Conservation (phyloP, 2,329 filamentous ascomycete genomes). For the Ascocoryne sarcoides region DNA sequence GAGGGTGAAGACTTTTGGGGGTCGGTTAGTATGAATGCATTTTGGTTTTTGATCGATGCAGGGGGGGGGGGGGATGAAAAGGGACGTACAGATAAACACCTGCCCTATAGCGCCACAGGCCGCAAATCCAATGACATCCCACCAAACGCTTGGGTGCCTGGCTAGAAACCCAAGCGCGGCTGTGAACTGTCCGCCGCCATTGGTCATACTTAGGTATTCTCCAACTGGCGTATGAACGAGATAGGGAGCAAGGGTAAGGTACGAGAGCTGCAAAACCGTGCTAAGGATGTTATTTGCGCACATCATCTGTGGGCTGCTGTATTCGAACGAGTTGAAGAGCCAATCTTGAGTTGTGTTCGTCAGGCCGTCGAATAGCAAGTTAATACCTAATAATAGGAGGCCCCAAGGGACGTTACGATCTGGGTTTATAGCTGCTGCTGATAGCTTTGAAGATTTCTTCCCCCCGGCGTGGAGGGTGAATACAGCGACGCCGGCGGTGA, state of each 20-base stretch:
- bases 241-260: slow-evolving; percentile 72
- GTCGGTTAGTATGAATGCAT: slow-evolving; percentile 1
- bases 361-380: slow-evolving; percentile 88
- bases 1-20: slow-evolving; percentile 80
- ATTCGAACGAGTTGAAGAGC: slow-evolving; percentile 75
- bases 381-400: slow-evolving; percentile 73
- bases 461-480: slow-evolving; percentile 82
- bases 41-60: slow-evolving; percentile 1
- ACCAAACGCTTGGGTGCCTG: slow-evolving; percentile 71
- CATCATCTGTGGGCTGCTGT: slow-evolving; percentile 98
- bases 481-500: slow-evolving; percentile 85
- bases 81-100: slow-evolving; percentile 75
- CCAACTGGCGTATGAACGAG: slow-evolving; percentile 60
- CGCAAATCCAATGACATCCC: slow-evolving; percentile 83
- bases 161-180: slow-evolving; percentile 75
- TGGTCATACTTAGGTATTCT: slow-evolving; percentile 58
- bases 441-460: slow-evolving; percentile 42
- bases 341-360: slow-evolving; percentile 97
- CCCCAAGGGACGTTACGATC: slow-evolving; percentile 65
- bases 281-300: slow-evolving; percentile 89
- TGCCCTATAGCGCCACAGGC: slow-evolving; percentile 88
- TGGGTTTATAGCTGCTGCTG: slow-evolving; percentile 33
- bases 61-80: not conserved
- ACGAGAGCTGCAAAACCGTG: slow-evolving; percentile 65
- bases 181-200: slow-evolving; percentile 64